Evolutionary conservation across 345 rosid genomes (phyloP).

Genomic region (Eucalyptus fibrosa): DNA sequence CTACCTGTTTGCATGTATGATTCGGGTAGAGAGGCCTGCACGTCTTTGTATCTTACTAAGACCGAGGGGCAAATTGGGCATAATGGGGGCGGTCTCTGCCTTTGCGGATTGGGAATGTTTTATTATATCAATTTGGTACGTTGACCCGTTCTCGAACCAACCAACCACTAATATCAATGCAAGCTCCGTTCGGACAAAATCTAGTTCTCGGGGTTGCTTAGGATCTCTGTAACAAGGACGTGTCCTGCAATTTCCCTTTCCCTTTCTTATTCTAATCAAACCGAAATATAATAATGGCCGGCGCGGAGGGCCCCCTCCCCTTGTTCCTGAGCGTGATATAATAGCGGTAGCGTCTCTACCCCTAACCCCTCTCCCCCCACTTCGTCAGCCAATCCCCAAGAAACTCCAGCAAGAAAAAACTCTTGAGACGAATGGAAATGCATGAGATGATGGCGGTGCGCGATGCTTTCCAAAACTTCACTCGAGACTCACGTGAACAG

Average conservation of each 20-base stretch:
- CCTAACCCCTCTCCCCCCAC: background rate
- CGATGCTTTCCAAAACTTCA: background rate
- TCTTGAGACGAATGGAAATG: background rate
- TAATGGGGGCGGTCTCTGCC: background rate
- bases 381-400: background rate
- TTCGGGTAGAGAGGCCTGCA: background rate
- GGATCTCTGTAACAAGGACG: slow-evolving; percentile 44
- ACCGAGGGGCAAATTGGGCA: background rate
- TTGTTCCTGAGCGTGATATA: background rate
- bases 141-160: slow-evolving; percentile 39
- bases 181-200: slow-evolving; percentile 18
- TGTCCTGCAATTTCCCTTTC: background rate
- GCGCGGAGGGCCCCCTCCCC: background rate
- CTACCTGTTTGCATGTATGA: background rate
- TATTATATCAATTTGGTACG: background rate
- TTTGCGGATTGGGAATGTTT: slow-evolving; percentile 12
- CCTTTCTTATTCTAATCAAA: background rate
- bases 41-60: background rate
- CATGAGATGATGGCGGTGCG: background rate
- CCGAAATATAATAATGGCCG: background rate
- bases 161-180: slow-evolving; percentile 12
- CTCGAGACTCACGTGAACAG: background rate
- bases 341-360: background rate
- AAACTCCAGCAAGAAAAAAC: background rate
- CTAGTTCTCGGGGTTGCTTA: slow-evolving; percentile 34